Conservation (phyloP, 768 basidiomycete genomes). For the Lyophyllum atratum region DNA sequence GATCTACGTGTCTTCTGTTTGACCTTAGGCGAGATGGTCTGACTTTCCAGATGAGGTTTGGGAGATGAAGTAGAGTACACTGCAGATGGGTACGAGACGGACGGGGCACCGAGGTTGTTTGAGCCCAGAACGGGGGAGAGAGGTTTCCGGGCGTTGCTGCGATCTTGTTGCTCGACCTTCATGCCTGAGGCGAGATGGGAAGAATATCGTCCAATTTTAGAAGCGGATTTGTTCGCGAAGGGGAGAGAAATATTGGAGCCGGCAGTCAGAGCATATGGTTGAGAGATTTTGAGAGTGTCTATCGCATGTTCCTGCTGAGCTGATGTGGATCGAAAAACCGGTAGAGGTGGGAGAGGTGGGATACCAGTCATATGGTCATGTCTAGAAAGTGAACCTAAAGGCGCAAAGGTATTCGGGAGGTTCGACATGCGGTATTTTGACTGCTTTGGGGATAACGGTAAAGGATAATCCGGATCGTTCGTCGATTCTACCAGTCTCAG, state of each 20-base stretch:
- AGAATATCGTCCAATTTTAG: background rate
- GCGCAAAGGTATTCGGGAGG: background rate
- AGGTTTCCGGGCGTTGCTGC: background rate
- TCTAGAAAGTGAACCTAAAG: slow-evolving; percentile 5
- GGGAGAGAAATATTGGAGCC: background rate
- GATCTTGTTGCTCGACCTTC: slow-evolving; percentile 3
- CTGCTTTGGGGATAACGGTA: slow-evolving; percentile 18
- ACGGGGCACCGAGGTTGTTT: slow-evolving; percentile 9
- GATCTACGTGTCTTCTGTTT: slow-evolving; percentile 16
- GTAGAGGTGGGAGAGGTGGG: slow-evolving; percentile 1
- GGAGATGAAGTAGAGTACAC: background rate
- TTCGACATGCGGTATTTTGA: slow-evolving; percentile 1
- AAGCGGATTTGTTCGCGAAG: slow-evolving; percentile 4
- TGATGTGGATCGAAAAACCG: background rate
- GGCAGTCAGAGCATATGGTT: slow-evolving; percentile 27
- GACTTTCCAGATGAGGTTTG: background rate
- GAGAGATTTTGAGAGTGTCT: slow-evolving; percentile 24
- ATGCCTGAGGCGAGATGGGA: background rate
- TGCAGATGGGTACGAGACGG: slow-evolving; percentile 1
- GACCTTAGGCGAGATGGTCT: slow-evolving; percentile 3
- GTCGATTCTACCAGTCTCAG: slow-evolving; percentile 23
- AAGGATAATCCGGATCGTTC: slow-evolving; percentile 14
- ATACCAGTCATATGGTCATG: background rate
- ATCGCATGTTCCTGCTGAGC: background rate
- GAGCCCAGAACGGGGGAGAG: slow-evolving; percentile 10